A percentile compares a stretch with the other conserved stretches of the same genome.
These are phyloP conservation scores for Camelina laxa DNA, from an alignment of 345 rosid genomes.

Conservation along the genomic window DNA sequence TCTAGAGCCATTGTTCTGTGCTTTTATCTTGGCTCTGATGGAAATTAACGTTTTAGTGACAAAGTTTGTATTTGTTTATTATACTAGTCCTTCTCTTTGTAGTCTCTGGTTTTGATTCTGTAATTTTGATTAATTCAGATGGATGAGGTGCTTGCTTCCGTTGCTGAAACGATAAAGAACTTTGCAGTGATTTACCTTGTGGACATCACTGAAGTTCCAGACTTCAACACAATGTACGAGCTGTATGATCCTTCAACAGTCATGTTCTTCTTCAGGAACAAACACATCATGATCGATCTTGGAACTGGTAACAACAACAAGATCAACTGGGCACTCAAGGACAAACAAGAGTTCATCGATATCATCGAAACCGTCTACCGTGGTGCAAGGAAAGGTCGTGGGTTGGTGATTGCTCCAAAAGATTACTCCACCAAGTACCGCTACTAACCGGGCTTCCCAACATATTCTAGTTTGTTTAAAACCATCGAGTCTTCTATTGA, in stretches of 20 bases:
- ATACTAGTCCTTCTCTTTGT: background rate
- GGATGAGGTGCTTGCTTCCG: slow-evolving; percentile 89
- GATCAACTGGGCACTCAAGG: slow-evolving; percentile 98
- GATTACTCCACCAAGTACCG: slow-evolving; percentile 98
- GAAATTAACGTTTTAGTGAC: background rate
- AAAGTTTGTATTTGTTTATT: background rate
- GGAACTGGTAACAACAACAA: slow-evolving; percentile 98
- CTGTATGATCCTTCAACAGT: slow-evolving; percentile 89
- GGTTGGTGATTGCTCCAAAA: slow-evolving; percentile 94
- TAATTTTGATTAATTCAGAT: slow-evolving; percentile 50
- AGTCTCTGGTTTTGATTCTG: background rate
- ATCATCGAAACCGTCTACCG: slow-evolving; percentile 88
- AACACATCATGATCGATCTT: slow-evolving; percentile 97
- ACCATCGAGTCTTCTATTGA: slow-evolving; percentile 11
- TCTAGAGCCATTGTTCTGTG: background rate
- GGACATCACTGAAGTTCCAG: slow-evolving; percentile 89
- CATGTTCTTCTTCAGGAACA: slow-evolving; percentile 98
- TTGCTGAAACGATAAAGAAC: slow-evolving; percentile 95
- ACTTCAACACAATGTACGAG: slow-evolving; percentile 95
- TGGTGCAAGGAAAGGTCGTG: slow-evolving; percentile 94
- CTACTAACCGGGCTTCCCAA: slow-evolving; percentile 50
- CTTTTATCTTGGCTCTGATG: slow-evolving; percentile 5
- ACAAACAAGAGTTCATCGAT: slow-evolving; percentile 94
- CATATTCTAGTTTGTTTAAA: background rate
- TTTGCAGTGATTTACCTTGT: slow-evolving; percentile 96